phyloP scores from a whole-genome alignment of 2,329 filamentous ascomycete species.

The Rhynchosporium secalis region DNA sequence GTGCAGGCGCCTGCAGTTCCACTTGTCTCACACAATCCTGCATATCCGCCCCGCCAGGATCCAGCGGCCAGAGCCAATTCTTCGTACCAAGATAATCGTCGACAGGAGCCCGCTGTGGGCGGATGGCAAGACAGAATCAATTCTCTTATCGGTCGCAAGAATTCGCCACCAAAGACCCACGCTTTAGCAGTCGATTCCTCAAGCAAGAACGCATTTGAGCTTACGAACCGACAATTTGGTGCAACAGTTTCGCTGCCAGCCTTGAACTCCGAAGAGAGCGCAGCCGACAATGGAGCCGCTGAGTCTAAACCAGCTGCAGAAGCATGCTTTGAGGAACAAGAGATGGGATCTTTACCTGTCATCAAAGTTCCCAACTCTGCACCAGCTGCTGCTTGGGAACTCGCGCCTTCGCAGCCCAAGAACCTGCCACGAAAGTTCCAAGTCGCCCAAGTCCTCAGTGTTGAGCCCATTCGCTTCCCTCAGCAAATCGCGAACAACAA shows the following conservation, averaged over 20 bases:
- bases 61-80: conserved; percentile 44
- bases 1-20: conserved; percentile 40
- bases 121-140: conserved; percentile 86
- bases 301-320: conserved; percentile 71
- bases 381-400: conserved; percentile 63
- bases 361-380: conserved; percentile 65
- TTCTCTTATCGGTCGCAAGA: conserved; percentile 67
- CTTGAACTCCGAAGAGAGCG: conserved; percentile 30
- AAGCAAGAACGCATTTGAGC: conserved; percentile 66
- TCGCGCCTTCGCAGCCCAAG: conserved; percentile 55
- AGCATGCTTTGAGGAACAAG: conserved; percentile 78
- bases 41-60: conserved; percentile 33
- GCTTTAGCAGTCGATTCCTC: conserved; percentile 65
- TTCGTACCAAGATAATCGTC: conserved; percentile 43
- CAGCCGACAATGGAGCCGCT: conserved; percentile 47
- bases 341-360: conserved; percentile 74
- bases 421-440: conserved; percentile 54
- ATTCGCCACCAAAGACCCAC: conserved; percentile 55
- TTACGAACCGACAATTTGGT: conserved; percentile 45
- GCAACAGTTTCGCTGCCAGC: conserved; percentile 72
- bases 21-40: conserved; percentile 22
- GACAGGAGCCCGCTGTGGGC: conserved; percentile 35
- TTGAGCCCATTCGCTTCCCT: conserved; percentile 46
- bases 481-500: conserved; percentile 42
- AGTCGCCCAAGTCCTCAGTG: conserved; percentile 48